Evolutionary conservation across 2,329 filamentous ascomycete species (phyloP).

Genomic region (Lasiodiplodia sp.): DNA sequence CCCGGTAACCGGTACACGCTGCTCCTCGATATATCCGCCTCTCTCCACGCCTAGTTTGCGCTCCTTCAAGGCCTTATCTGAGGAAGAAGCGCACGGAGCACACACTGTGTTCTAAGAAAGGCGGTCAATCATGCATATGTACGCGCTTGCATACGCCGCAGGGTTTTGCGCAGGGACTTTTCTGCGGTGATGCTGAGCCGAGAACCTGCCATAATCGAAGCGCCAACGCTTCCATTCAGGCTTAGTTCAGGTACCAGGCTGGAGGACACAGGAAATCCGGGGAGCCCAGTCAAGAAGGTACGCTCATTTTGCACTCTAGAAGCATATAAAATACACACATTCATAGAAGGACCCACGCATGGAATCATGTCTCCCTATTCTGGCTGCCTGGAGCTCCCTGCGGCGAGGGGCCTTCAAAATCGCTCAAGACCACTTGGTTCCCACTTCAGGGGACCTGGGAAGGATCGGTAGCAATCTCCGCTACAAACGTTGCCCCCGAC

Average conservation of each 20-base stretch:
- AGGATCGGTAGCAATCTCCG: constrained; percentile 24
- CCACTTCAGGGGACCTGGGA: constrained; percentile 7
- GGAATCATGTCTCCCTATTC: background rate
- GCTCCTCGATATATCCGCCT: background rate
- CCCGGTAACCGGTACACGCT: background rate
- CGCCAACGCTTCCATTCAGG: constrained; percentile 4
- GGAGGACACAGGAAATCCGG: constrained; percentile 13
- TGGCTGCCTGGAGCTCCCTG: constrained; percentile 1
- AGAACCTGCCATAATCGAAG: constrained; percentile 16
- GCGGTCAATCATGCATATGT: constrained; percentile 13
- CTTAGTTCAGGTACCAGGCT: constrained; percentile 7
- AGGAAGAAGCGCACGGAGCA: background rate
- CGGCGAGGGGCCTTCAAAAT: background rate
- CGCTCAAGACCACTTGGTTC: background rate
- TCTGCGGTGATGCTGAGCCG: background rate
- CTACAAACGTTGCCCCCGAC: background rate
- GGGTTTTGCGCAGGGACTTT: background rate
- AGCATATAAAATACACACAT: constrained; percentile 4
- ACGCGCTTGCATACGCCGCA: background rate
- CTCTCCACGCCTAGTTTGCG: background rate
- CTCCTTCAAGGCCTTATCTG: background rate
- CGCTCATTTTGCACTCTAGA: background rate
- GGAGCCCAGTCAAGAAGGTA: constrained; percentile 2
- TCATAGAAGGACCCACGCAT: background rate
- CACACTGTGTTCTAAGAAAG: background rate